Evolutionary conservation across 345 rosid species (phyloP).

Genomic region (Aegle marmelos): DNA sequence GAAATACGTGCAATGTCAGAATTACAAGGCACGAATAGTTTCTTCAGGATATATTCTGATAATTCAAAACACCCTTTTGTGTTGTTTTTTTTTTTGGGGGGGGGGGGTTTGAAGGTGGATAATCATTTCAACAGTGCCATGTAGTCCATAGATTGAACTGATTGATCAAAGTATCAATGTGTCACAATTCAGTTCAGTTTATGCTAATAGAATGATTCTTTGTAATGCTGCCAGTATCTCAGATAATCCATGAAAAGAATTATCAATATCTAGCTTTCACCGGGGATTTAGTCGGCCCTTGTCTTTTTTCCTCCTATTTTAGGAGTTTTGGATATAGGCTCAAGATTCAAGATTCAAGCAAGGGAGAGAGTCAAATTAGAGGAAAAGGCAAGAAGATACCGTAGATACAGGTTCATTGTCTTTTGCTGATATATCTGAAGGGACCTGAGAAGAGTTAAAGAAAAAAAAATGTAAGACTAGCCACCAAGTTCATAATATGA

Average conservation of each 20-base stretch:
- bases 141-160: not conserved
- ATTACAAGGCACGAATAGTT: not conserved
- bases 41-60: not conserved
- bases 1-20: not conserved
- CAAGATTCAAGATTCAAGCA: too few species aligned
- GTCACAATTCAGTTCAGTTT: not conserved
- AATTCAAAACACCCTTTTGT: too few species aligned
- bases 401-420: slow-evolving; percentile 41
- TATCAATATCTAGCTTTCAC: not conserved
- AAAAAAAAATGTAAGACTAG: not conserved
- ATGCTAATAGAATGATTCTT: not conserved
- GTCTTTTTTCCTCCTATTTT: too few species aligned
- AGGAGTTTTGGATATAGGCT: not conserved
- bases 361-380: not conserved
- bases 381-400: slow-evolving; percentile 38
- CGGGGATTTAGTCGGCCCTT: not conserved
- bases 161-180: not conserved
- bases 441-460: slow-evolving; percentile 50
- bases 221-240: not conserved
- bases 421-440: slow-evolving; percentile 57
- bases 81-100: too few species aligned
- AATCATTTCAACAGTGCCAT: not conserved
- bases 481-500: not conserved
- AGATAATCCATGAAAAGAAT: not conserved
- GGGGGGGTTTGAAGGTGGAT: too few species aligned